Conservation (phyloP, 2,329 filamentous ascomycete genomes). For the Penicillium sp. region DNA sequence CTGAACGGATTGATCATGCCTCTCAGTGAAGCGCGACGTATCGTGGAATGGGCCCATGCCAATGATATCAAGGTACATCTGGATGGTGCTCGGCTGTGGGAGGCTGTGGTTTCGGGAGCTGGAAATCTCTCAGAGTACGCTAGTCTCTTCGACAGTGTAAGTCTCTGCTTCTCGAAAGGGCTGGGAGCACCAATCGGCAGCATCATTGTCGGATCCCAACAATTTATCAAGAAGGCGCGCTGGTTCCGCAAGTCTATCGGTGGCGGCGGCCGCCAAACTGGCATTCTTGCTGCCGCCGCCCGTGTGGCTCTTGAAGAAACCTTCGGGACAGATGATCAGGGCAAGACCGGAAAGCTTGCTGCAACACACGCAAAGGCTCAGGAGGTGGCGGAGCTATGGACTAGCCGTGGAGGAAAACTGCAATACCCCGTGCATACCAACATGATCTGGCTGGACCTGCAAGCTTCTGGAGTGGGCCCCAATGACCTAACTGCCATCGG, state of each 20-base stretch:
- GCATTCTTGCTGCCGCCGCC: constrained; percentile 69
- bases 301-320: constrained; percentile 73
- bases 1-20: constrained; percentile 74
- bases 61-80: constrained; percentile 65
- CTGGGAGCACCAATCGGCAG: constrained; percentile 75
- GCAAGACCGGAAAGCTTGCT: constrained; percentile 57
- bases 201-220: constrained; percentile 58
- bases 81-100: constrained; percentile 77
- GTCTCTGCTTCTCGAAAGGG: constrained; percentile 75
- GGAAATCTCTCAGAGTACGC: constrained; percentile 63
- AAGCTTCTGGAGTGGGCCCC: constrained; percentile 49
- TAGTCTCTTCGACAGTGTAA: constrained; percentile 65
- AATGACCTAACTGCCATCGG: constrained; percentile 52
- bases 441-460: constrained; percentile 80
- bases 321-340: constrained; percentile 55
- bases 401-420: constrained; percentile 60
- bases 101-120: constrained; percentile 66
- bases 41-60: constrained; percentile 62
- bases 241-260: constrained; percentile 77
- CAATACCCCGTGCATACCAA: constrained; percentile 74
- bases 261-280: constrained; percentile 69
- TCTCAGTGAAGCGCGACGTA: constrained; percentile 61
- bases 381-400: constrained; percentile 62
- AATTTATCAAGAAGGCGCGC: constrained; percentile 60
- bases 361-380: constrained; percentile 58